These are phyloP conservation scores for Kodamaea sagamina DNA, from an alignment of 805 yeast species.

Conservation along the genomic window DNA sequence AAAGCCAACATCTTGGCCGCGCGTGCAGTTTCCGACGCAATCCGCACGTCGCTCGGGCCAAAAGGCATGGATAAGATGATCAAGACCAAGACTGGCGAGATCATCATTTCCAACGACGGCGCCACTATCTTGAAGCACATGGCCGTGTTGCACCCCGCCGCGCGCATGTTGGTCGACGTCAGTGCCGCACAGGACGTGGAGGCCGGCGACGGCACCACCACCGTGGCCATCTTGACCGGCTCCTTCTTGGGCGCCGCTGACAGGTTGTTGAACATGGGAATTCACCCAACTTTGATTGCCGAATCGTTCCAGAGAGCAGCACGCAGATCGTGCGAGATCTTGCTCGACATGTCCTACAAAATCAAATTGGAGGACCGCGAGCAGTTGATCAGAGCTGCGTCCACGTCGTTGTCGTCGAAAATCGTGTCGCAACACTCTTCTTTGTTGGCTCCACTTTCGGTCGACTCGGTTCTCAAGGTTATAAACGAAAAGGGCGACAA, in stretches of 20 bases:
- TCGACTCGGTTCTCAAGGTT: constrained; percentile 86
- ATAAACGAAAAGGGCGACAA: constrained; percentile 57
- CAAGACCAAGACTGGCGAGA: constrained; percentile 88
- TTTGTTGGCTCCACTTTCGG: constrained; percentile 88
- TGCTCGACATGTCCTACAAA: constrained; percentile 80
- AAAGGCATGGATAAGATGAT: constrained; percentile 99
- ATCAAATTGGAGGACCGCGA: constrained; percentile 80
- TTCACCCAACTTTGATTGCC: constrained; percentile 93
- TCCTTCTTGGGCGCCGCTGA: constrained; percentile 95
- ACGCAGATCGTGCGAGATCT: constrained; percentile 72
- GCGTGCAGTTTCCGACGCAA: constrained; percentile 92
- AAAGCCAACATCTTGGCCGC: constrained; percentile 88
- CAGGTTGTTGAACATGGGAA: constrained; percentile 80
- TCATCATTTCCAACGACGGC: constrained; percentile 95
- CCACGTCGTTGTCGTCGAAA: constrained; percentile 91
- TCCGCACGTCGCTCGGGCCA: constrained; percentile 94
- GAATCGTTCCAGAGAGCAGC: constrained; percentile 94
- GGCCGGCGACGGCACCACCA: constrained; percentile 99
- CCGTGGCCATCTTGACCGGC: constrained; percentile 94
- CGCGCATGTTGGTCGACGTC: constrained; percentile 93
- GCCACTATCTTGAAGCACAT: constrained; percentile 95
- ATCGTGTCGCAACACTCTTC: constrained; percentile 92
- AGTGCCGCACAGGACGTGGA: constrained; percentile 98
- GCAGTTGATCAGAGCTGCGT: constrained; percentile 85
- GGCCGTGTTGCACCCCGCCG: constrained; percentile 99